A percentile compares a stretch with the other conserved stretches of the same genome.
phyloP scores from a whole-genome alignment of 768 basidiomycete species.

The Pulveroboletus ravenelii region DNA sequence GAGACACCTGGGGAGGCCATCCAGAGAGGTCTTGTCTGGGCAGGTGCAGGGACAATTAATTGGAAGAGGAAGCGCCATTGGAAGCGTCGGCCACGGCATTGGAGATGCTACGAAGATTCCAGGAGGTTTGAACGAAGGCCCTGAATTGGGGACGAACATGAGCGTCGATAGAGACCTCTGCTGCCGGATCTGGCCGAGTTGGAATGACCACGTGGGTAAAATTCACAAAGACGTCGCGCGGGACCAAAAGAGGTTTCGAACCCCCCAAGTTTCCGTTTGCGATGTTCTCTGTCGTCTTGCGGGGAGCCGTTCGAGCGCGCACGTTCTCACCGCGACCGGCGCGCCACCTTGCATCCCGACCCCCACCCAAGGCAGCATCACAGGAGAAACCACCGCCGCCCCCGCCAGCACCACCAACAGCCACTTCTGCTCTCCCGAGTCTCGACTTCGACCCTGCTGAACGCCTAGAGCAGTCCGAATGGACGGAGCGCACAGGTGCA shows the following conservation, averaged over 20 bases:
- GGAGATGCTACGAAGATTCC: too few relatives aligned
- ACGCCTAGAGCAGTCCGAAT: constrained; percentile 33
- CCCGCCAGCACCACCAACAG: constrained; percentile 1
- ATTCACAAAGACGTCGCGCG: too few relatives aligned
- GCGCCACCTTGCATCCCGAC: constrained; percentile 21
- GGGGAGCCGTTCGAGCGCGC: constrained; percentile 21
- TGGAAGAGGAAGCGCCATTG: too few relatives aligned
- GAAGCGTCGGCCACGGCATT: too few relatives aligned
- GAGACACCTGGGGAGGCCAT: too few relatives aligned
- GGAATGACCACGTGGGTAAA: too few relatives aligned
- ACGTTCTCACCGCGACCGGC: constrained; percentile 14
- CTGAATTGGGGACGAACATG: too few relatives aligned
- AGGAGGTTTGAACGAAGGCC: too few relatives aligned
- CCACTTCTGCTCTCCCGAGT: constrained; percentile 37
- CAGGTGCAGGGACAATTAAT: too few relatives aligned
- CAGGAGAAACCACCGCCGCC: constrained; percentile 3
- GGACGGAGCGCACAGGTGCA: constrained; percentile 64
- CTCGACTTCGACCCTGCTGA: constrained; percentile 64
- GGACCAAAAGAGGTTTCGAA: not conserved
- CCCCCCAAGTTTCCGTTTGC: not conserved
- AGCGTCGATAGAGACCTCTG: too few relatives aligned
- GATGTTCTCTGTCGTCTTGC: constrained; percentile 24
- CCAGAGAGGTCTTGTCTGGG: too few relatives aligned
- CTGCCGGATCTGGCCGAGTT: too few relatives aligned
- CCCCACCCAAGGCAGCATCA: constrained; percentile 15